phyloP scores from a whole-genome alignment of 345 rosid species.

The Rubroshorea leprosula region DNA sequence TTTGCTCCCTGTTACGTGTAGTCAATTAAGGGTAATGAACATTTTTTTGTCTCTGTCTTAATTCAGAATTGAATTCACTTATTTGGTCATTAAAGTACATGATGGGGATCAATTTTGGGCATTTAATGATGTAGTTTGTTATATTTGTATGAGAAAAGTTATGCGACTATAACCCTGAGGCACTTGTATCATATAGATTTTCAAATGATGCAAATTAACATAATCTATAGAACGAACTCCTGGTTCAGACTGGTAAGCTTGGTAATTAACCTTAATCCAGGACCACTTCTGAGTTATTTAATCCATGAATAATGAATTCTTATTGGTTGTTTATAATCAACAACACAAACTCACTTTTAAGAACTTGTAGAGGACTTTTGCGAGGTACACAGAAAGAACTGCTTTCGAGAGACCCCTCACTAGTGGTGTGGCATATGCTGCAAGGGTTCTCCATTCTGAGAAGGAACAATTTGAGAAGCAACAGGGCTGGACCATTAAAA shows the following conservation, averaged over 20 bases:
- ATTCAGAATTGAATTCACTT: background rate
- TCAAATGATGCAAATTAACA: too few relatives aligned
- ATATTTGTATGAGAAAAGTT: too few relatives aligned
- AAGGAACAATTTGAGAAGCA: constrained; percentile 87
- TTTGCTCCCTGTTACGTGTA: too few relatives aligned
- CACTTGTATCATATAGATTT: too few relatives aligned
- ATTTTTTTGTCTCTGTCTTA: too few relatives aligned
- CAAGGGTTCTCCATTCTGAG: constrained; percentile 81
- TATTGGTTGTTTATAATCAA: background rate
- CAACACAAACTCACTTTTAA: constrained; percentile 26
- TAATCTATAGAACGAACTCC: too few relatives aligned
- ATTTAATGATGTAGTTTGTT: too few relatives aligned
- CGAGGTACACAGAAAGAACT: constrained; percentile 87
- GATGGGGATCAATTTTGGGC: too few relatives aligned
- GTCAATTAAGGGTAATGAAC: too few relatives aligned
- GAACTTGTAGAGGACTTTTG: constrained; percentile 62
- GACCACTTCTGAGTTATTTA: constrained; percentile 15
- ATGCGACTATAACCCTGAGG: too few relatives aligned
- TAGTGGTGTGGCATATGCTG: constrained; percentile 98
- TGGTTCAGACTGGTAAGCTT: constrained; percentile 4
- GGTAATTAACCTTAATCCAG: constrained; percentile 10
- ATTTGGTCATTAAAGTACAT: constrained; percentile 8
- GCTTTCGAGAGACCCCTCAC: constrained; percentile 98
- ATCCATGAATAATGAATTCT: constrained; percentile 3
- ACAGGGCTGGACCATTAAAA: constrained; percentile 90